Evolutionary conservation across 345 rosid species (phyloP).

Genomic region (Lenwebbia sp.): DNA sequence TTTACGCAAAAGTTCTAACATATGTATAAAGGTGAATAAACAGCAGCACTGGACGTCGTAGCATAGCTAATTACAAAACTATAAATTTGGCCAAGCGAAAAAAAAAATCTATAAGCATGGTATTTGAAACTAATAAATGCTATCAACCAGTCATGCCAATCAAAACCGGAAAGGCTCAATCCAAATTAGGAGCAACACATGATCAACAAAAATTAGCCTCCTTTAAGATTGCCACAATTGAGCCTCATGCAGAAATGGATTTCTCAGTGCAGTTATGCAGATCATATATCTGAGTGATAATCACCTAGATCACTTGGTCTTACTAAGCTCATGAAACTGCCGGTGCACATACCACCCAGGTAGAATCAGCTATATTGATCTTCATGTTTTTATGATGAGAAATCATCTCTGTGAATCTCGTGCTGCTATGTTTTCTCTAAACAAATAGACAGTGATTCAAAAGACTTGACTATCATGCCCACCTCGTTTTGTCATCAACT

Average conservation of each 20-base stretch:
- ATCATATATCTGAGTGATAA: neutral
- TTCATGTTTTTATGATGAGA: neutral
- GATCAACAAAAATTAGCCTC: neutral
- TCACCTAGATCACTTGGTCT: neutral
- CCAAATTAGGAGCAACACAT: neutral
- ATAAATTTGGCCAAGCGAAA: neutral
- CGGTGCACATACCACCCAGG: neutral
- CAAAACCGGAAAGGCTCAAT: neutral
- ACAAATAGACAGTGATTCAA: neutral
- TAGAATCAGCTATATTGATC: neutral
- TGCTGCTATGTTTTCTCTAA: neutral
- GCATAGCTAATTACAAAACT: neutral
- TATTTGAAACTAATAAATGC: neutral
- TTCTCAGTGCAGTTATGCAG: neutral
- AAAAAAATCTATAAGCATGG: neutral
- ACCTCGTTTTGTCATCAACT: neutral
- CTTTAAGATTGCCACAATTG: neutral
- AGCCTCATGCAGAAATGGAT: neutral
- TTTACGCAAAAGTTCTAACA: neutral
- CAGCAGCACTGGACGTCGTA: neutral
- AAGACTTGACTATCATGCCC: neutral
- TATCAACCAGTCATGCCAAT: neutral
- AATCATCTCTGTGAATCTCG: neutral
- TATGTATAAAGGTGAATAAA: neutral
- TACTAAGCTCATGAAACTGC: neutral